Percentiles rank a stretch among this genome's conserved stretches.
Evolutionary conservation across 2,329 filamentous ascomycete genomes (phyloP).

Genomic region (Chaetomium globosum): DNA sequence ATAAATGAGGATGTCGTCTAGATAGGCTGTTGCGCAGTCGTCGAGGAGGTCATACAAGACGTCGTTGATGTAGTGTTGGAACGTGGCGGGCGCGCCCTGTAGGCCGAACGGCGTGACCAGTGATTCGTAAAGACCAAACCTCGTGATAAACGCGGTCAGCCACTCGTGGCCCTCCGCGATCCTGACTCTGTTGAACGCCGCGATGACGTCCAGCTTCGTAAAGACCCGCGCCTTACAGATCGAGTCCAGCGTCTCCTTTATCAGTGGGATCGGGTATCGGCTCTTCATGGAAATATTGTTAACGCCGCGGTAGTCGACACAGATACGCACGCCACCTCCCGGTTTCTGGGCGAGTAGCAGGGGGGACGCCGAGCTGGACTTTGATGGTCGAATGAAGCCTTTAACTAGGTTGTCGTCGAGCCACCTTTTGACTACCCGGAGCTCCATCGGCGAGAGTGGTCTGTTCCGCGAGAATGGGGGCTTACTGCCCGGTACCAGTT

Average conservation of each 20-base stretch:
- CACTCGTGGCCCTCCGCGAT: slow-evolving; percentile 4
- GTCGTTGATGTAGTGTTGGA: slow-evolving; percentile 1
- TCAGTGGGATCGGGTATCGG: slow-evolving; percentile 4
- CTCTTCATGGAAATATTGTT: slow-evolving; percentile 4
- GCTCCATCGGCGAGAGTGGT: background rate
- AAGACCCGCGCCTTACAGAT: background rate
- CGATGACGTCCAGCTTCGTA: slow-evolving; percentile 1
- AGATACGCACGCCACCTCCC: background rate
- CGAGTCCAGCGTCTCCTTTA: background rate
- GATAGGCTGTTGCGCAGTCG: background rate
- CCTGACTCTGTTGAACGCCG: background rate
- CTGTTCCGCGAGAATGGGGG: background rate
- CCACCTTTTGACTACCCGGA: background rate
- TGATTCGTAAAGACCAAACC: background rate
- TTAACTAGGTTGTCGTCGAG: too few species aligned
- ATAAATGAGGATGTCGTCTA: slow-evolving; percentile 5
- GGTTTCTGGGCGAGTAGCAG: background rate
- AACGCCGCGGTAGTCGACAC: background rate
- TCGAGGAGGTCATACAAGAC: background rate
- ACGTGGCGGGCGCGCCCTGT: too few species aligned
- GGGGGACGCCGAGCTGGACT: background rate
- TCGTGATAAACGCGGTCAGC: background rate
- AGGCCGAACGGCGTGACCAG: background rate
- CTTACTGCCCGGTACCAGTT: background rate
- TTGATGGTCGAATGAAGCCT: slow-evolving; percentile 7